phyloP scores from a whole-genome alignment of 306 rosid genomes.

The Pyrus bretschneideri region DNA sequence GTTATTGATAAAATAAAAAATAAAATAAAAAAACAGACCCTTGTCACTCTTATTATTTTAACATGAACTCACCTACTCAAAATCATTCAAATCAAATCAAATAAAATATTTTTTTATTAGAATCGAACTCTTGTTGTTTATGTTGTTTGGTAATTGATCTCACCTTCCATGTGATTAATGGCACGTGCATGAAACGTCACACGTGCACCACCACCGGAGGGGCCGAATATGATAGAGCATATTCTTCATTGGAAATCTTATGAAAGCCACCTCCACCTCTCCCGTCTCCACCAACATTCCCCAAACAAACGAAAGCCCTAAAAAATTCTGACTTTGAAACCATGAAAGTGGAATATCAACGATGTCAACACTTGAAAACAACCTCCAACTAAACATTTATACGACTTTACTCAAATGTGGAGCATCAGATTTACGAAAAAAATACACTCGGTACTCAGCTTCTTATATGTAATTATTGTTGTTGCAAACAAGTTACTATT shows the following conservation, averaged over 20 bases:
- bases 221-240: conserved; percentile 32
- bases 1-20: too few relatives aligned
- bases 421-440: not conserved
- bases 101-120: not conserved
- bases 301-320: not conserved
- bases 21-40: too few relatives aligned
- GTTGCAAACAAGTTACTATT: too few relatives aligned
- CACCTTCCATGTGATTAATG: not conserved
- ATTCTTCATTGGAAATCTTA: conserved; percentile 15
- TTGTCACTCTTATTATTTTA: too few relatives aligned
- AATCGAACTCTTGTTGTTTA: not conserved
- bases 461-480: too few relatives aligned
- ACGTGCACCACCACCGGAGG: conserved; percentile 1
- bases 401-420: not conserved
- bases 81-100: too few relatives aligned
- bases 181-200: conserved; percentile 12
- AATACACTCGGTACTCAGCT: too few relatives aligned
- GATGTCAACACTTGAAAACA: not conserved
- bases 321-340: not conserved
- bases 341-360: not conserved
- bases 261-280: not conserved
- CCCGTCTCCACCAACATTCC: conserved; percentile 1
- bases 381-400: not conserved
- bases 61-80: too few relatives aligned
- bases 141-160: not conserved